These are phyloP conservation scores for Rhynchosporium agropyri DNA, from an alignment of 2,329 filamentous ascomycete genomes.

Conservation along the genomic window DNA sequence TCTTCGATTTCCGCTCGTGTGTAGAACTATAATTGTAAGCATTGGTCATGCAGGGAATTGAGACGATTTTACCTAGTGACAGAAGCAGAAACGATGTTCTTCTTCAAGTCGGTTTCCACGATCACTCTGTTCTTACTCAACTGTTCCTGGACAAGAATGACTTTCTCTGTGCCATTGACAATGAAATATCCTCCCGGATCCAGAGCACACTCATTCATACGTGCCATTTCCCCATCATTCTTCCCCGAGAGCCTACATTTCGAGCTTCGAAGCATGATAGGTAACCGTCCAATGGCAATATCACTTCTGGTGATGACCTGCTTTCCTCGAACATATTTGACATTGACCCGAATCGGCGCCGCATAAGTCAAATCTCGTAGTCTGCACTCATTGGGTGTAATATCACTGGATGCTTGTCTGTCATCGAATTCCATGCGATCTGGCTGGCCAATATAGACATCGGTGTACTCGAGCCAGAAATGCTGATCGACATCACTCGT, in stretches of 20 bases:
- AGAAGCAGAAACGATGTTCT: constrained; percentile 90
- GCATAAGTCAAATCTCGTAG: constrained; percentile 98
- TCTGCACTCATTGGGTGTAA: constrained; percentile 95
- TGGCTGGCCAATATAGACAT: constrained; percentile 84
- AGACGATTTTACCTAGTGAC: constrained; percentile 66
- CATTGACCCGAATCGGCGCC: constrained; percentile 90
- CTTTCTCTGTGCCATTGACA: constrained; percentile 96
- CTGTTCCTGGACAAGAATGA: constrained; percentile 97
- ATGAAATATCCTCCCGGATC: constrained; percentile 98
- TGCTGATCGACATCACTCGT: constrained; percentile 89
- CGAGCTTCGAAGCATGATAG: constrained; percentile 95
- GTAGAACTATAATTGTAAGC: constrained; percentile 69
- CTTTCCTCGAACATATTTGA: constrained; percentile 84
- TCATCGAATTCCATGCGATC: constrained; percentile 77
- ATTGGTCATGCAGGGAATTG: not conserved
- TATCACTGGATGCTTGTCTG: constrained; percentile 68
- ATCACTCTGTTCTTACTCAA: constrained; percentile 99
- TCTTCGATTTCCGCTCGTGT: constrained; percentile 97
- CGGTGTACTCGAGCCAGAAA: constrained; percentile 91
- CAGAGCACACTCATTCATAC: constrained; percentile 91
- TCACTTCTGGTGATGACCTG: constrained; percentile 73
- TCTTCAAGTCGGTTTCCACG: constrained; percentile 89
- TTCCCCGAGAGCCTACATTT: constrained; percentile 87
- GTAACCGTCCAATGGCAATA: constrained; percentile 85
- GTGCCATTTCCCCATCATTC: constrained; percentile 84